Percentiles rank a stretch among this genome's conserved stretches.
phyloP scores from a whole-genome alignment of 129 eudicot species.

The Tanacetum coccineum region DNA sequence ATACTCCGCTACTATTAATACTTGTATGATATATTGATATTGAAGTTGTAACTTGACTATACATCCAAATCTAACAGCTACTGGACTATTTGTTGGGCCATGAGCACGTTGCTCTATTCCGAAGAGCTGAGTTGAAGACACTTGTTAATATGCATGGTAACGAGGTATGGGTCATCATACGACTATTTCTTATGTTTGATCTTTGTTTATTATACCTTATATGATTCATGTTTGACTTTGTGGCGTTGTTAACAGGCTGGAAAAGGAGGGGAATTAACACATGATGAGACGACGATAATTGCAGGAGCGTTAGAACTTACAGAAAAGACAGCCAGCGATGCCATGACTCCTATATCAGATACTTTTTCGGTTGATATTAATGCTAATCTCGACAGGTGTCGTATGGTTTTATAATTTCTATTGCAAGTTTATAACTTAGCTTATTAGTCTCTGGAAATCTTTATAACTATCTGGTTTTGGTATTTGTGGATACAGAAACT shows the following conservation, averaged over 20 bases:
- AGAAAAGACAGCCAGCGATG: slow-evolving; percentile 86
- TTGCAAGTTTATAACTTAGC: background rate
- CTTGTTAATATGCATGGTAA: slow-evolving; percentile 65
- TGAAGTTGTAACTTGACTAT: background rate
- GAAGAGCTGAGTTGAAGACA: slow-evolving; percentile 45
- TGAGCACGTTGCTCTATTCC: slow-evolving; percentile 35
- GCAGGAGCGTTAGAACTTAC: slow-evolving; percentile 89
- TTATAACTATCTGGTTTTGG: background rate
- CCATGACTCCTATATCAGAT: slow-evolving; percentile 91
- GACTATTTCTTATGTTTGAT: background rate
- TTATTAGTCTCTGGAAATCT: background rate
- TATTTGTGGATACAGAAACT: slow-evolving; percentile 31
- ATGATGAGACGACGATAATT: slow-evolving; percentile 94
- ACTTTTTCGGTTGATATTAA: slow-evolving; percentile 74
- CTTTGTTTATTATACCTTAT: background rate
- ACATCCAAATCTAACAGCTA: slow-evolving; percentile 2
- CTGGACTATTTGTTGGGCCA: slow-evolving; percentile 35
- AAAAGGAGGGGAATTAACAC: slow-evolving; percentile 95
- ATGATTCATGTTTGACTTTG: background rate
- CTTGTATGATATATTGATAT: too few species aligned
- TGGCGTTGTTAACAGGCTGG: slow-evolving; percentile 55
- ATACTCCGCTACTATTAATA: background rate
- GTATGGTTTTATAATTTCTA: slow-evolving; percentile 2
- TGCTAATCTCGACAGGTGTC: slow-evolving; percentile 70
- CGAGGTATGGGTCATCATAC: slow-evolving; percentile 20